Evolutionary conservation across 2,329 filamentous ascomycete genomes (phyloP), one percentile per base, ranked within the genome.

Genomic region (Colletotrichum simmondsii): DNA sequence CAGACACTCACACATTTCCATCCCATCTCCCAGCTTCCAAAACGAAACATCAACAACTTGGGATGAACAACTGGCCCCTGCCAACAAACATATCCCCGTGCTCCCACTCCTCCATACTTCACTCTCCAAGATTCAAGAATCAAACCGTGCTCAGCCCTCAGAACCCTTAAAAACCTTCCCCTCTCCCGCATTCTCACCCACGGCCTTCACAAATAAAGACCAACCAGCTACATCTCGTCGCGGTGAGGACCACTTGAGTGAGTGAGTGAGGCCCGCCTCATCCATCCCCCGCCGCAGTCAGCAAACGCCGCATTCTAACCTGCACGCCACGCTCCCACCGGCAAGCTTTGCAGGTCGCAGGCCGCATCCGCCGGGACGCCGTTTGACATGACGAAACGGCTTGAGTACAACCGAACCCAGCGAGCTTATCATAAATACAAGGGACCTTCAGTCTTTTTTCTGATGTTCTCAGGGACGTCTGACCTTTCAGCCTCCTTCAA

Each of bases 41-140:
- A 14, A 32, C 26, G 19, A 22, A 24, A 46, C 12, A 11, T 46
- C 28, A 3, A 30, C 8, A 35, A 52, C 11, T 37, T 53, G 46
- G 46, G 61, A 54, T n/a, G 61, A 63, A 63, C 61, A 35, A 35
- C 14, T 54, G 61, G 46, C 24, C 61, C 46, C 46, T 19, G 61
- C 14, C n/a, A 24, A 16, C 22, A 28, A 28, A 14, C 1, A 5
- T 26, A 53, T 32, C n/a, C n/a, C 46, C 61, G 46, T 19, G 61
- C 46, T 37, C n/a, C 30, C 12, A 5, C 3, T 53, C n/a, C 22
- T n/a, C 19, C 42, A 49, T 22, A 4, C 19, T 4, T 49, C 19
- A 49, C 32, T 35, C 32, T 22, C 19, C 19, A 0, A 35, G 32
- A 35, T 35, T 42, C 16, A 30, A 30, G 59, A 5, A 6, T 11